Evolutionary conservation across 2,329 filamentous ascomycete genomes (phyloP).

Genomic region (Erysiphe pulchra): DNA sequence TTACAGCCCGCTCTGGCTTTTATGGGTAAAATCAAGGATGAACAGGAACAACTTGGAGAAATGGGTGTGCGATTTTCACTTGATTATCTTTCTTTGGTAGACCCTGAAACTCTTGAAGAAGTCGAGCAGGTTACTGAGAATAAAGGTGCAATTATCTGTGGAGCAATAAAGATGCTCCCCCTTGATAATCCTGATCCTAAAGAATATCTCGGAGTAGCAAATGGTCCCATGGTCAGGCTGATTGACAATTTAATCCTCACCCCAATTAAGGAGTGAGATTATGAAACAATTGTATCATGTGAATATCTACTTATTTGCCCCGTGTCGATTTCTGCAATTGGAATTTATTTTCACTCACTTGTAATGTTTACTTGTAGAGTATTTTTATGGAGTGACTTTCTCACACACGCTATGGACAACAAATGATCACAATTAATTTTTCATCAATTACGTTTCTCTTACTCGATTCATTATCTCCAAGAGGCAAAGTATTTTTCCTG

Average conservation of each 20-base stretch:
- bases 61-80: conserved; percentile 47
- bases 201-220: conserved; percentile 51
- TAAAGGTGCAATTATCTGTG: conserved; percentile 63
- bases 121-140: conserved; percentile 40
- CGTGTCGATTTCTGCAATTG: background rate
- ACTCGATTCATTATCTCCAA: no score
- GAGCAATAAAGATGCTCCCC: conserved; percentile 71
- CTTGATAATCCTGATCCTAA: conserved; percentile 41
- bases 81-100: conserved; percentile 79
- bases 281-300: no score
- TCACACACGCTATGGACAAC: no score
- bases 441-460: no score
- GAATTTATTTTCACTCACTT: background rate
- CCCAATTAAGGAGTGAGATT: conserved; percentile 9
- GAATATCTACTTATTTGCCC: background rate
- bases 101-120: conserved; percentile 64
- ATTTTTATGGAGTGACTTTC: no score
- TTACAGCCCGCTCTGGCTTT: conserved; percentile 43
- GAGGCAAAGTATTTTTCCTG: no score
- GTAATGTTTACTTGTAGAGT: background rate
- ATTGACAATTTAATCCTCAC: conserved; percentile 78
- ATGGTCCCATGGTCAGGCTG: conserved; percentile 53
- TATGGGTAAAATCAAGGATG: conserved; percentile 24
- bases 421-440: no score
- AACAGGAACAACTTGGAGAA: conserved; percentile 34